Evolutionary conservation across 345 rosid genomes (phyloP).

Genomic region (Salix udensis): DNA sequence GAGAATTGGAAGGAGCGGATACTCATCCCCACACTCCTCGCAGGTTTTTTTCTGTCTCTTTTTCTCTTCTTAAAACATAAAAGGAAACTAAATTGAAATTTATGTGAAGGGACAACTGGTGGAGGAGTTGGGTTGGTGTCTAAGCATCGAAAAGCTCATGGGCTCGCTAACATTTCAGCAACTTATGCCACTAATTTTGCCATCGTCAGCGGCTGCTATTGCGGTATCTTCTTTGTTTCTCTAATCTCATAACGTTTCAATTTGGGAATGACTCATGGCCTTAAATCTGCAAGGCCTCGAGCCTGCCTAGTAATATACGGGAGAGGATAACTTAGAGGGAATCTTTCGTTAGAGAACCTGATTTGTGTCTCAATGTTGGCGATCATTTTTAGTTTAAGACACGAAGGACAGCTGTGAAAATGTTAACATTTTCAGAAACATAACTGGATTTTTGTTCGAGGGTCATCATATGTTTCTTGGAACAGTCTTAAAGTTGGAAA

Average conservation of each 20-base stretch:
- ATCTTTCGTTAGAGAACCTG: background rate
- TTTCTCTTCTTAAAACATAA: background rate
- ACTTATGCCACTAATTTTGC: constrained; percentile 67
- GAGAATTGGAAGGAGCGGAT: constrained; percentile 55
- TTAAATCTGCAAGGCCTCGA: background rate
- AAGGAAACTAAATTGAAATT: background rate
- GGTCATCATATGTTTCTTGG: background rate
- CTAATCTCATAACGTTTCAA: background rate
- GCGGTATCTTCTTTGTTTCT: constrained; percentile 39
- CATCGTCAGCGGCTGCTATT: constrained; percentile 68
- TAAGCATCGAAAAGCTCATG: constrained; percentile 54
- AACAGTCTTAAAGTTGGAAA: background rate
- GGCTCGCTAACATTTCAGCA: constrained; percentile 54
- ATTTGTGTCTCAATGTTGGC: background rate
- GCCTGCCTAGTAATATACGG: background rate
- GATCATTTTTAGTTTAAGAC: background rate
- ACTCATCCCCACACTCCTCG: constrained; percentile 54
- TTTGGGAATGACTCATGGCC: too few species aligned
- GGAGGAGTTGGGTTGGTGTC: constrained; percentile 71
- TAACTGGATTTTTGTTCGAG: background rate
- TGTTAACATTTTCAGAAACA: background rate
- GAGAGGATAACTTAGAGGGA: background rate
- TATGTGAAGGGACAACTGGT: constrained; percentile 50
- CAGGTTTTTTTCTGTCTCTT: constrained; percentile 35
- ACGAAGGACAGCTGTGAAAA: background rate